Evolutionary conservation across 768 basidiomycete species (phyloP), one percentile per base, ranked within the genome.

Genomic region (Fomitopsis pulvina): DNA sequence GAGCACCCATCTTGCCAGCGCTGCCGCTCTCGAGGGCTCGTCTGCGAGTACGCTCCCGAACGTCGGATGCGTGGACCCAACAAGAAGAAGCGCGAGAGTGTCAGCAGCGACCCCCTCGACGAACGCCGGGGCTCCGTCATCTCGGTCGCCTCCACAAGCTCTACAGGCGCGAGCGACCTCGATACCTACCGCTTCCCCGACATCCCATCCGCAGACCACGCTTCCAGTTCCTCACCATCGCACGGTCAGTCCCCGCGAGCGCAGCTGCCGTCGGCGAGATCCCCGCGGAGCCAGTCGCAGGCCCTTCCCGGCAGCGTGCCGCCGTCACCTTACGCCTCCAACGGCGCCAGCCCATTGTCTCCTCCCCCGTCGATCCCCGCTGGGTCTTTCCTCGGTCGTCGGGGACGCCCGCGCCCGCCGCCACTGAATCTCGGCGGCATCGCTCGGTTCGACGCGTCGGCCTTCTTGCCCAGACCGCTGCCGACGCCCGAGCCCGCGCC

Each of bases 1-100:
- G 81, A 85, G 29, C 80, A 81, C 47, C 84, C 86, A 0, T 63
- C 76, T 0, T 89, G 86, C 63, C 73, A 79, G 56, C 79, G 87
- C 10, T 88, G 86, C 63, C 60, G 73, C 5, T 67, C 64, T 2
- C 71, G 83, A 4, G 79, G 82, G 0, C 67, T 87, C 32, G 54
- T 66, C 2, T 88, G 86, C 65, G 76, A 80, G 41, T 88, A 89
- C 58, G 78, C 80, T 0, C 74, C 79, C 43, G 83, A 85, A 66
- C 78, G 82, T 2, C 70, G 80, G 40, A 75, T 81, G 41, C 71
- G 79, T 2, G 83, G 83, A 0, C 76, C 80, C 22, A 82, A 81
- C 62, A 82, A 80, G 60, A 68, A 74, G 6, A 80, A 79, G 53
- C 53, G 61, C 21, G 51, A 50, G 45, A 34, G 50, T 22, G 12